A percentile compares a stretch with the other conserved stretches of the same genome.
These are phyloP conservation scores for Cercophora sp. DNA, from an alignment of 495 filamentous ascomycete genomes.

Conservation along the genomic window DNA sequence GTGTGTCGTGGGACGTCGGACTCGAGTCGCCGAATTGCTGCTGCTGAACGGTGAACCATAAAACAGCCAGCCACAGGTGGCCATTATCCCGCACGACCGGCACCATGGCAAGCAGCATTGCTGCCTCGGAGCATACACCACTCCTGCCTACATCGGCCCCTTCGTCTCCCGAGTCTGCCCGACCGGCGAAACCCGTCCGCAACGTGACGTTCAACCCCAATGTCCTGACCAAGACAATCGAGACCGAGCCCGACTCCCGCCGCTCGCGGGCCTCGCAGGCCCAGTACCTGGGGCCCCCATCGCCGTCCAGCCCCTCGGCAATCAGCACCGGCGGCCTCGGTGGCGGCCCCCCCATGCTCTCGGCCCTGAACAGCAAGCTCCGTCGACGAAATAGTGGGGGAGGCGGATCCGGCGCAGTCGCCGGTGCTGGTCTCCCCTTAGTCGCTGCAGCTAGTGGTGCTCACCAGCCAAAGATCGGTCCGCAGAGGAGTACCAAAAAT, in stretches of 20 bases:
- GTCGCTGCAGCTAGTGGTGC: constrained; percentile 40
- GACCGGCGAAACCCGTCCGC: constrained; percentile 34
- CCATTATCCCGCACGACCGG: too few species aligned
- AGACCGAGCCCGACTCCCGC: constrained; percentile 34
- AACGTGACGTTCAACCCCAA: constrained; percentile 50
- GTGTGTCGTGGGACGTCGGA: too few species aligned
- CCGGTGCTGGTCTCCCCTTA: constrained; percentile 43
- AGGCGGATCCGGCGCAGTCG: constrained; percentile 32
- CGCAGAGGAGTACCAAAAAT: constrained; percentile 90
- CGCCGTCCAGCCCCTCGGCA: constrained; percentile 20
- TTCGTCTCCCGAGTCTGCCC: constrained; percentile 30
- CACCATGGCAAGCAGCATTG: constrained; percentile 19
- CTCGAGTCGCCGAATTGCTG: too few species aligned
- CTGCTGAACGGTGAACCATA: too few species aligned
- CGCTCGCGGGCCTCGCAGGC: constrained; percentile 7
- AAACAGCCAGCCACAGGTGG: too few species aligned
- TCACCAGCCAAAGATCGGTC: constrained; percentile 73
- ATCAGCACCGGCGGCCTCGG: constrained; percentile 27
- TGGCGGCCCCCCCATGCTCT: constrained; percentile 64
- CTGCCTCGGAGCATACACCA: constrained; percentile 29
- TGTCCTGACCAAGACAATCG: constrained; percentile 47
- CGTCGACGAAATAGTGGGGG: constrained; percentile 74
- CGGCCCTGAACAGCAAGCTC: constrained; percentile 80
- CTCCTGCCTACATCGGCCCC: constrained; percentile 27
- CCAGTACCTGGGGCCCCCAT: constrained; percentile 7